Evolutionary conservation across 768 basidiomycete genomes (phyloP).

Genomic region (Psilocybe cubensis): DNA sequence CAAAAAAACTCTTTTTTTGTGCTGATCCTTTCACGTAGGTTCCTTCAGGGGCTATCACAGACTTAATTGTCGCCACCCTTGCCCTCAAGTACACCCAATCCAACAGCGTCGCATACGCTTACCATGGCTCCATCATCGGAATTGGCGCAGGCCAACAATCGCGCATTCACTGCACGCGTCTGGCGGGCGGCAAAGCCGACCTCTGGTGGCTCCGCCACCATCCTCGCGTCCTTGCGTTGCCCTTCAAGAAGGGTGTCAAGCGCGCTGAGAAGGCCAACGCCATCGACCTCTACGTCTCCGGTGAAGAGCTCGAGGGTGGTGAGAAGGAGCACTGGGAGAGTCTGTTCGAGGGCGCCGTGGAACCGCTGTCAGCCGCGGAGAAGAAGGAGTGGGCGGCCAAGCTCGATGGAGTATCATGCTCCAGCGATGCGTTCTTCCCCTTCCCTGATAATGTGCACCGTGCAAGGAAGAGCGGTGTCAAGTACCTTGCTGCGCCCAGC

Average conservation of each 20-base stretch:
- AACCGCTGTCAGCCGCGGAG: slow-evolving; percentile 68
- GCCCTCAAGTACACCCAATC: slow-evolving; percentile 99
- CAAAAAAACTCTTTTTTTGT: background rate
- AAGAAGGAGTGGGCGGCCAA: slow-evolving; percentile 72
- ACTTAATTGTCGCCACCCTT: slow-evolving; percentile 94
- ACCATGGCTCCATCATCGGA: slow-evolving; percentile 90
- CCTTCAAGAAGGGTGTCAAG: slow-evolving; percentile 98
- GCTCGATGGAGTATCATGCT: slow-evolving; percentile 88
- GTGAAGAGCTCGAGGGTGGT: slow-evolving; percentile 84
- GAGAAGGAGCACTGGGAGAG: slow-evolving; percentile 93
- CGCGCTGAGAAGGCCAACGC: slow-evolving; percentile 98
- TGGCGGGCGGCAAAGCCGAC: slow-evolving; percentile 98
- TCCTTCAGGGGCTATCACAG: slow-evolving; percentile 75
- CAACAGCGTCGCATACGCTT: slow-evolving; percentile 96
- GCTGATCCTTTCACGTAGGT: slow-evolving; percentile 50
- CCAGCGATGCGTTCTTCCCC: slow-evolving; percentile 99
- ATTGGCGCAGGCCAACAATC: slow-evolving; percentile 99
- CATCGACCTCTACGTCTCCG: slow-evolving; percentile 94
- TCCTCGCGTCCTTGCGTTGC: slow-evolving; percentile 86
- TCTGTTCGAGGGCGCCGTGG: slow-evolving; percentile 76
- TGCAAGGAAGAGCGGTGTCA: slow-evolving; percentile 88
- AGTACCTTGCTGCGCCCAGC: slow-evolving; percentile 87
- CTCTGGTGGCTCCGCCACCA: slow-evolving; percentile 99
- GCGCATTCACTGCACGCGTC: slow-evolving; percentile 97
- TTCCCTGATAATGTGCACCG: slow-evolving; percentile 98